Percentiles rank a stretch among this genome's conserved stretches.
These are phyloP conservation scores for Yamadazyma trypodendri DNA, from an alignment of 1,139 yeast genomes.

Conservation along the genomic window DNA sequence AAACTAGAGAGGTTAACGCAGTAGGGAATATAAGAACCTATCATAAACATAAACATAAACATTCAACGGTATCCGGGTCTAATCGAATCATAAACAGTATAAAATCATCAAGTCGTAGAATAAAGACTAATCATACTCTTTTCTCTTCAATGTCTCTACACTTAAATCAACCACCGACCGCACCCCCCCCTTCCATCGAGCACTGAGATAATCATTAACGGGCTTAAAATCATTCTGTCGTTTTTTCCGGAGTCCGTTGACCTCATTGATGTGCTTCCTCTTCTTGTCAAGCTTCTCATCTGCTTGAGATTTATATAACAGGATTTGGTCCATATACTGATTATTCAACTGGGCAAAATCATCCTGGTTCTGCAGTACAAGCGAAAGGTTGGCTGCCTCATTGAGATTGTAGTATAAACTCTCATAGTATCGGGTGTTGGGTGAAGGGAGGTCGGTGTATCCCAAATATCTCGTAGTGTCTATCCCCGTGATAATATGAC, in stretches of 20 bases:
- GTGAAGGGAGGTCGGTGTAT: background rate
- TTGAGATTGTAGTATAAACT: conserved; percentile 19
- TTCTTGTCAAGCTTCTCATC: conserved; percentile 23
- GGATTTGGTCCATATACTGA: conserved; percentile 21
- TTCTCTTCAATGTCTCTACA: conserved; percentile 20
- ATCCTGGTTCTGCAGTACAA: conserved; percentile 10
- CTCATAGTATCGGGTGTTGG: conserved; percentile 17
- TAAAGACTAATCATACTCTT: background rate
- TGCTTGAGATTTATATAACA: conserved; percentile 17
- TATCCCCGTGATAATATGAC: conserved; percentile 18
- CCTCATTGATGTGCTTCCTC: conserved; percentile 29
- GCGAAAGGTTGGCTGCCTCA: conserved; percentile 10
- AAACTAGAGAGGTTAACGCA: conserved; percentile 12
- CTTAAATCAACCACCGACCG: conserved; percentile 36
- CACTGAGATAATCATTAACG: conserved; percentile 32
- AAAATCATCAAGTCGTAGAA: too few species aligned
- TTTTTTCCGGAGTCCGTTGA: conserved; percentile 28
- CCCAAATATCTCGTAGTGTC: conserved; percentile 27
- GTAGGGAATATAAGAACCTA: conserved; percentile 1
- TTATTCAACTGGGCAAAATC: conserved; percentile 17
- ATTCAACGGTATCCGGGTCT: background rate
- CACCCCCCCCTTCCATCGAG: conserved; percentile 42
- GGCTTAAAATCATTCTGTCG: conserved; percentile 39
- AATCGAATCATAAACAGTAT: too few species aligned
- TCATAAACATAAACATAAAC: background rate